Conservation (phyloP, 345 rosid genomes). For the Linum usitatissimum region DNA sequence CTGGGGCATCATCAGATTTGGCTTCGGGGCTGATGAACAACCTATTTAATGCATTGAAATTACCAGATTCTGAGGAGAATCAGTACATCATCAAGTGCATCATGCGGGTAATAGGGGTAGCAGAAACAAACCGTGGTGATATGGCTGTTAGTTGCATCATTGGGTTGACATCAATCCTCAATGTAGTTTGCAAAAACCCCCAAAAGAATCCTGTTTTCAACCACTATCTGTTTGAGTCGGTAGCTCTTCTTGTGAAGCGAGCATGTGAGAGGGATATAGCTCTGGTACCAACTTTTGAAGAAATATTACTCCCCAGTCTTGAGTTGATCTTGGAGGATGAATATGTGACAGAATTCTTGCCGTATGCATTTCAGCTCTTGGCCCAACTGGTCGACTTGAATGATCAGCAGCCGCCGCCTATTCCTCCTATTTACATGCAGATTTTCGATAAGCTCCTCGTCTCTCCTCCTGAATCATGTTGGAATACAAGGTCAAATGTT, state of each 20-base stretch:
- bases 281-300: conserved; percentile 65
- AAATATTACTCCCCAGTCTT: conserved; percentile 71
- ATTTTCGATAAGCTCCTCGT: conserved; percentile 61
- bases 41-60: conserved; percentile 65
- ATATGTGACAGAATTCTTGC: conserved; percentile 88
- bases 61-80: conserved; percentile 90
- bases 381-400: conserved; percentile 90
- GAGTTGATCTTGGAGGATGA: conserved; percentile 63
- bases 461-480: conserved; percentile 46
- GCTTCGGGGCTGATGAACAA: conserved; percentile 55
- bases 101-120: conserved; percentile 84
- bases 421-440: conserved; percentile 69
- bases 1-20: conserved; percentile 51
- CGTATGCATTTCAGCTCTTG: conserved; percentile 92
- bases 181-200: conserved; percentile 82
- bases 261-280: conserved; percentile 74
- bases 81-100: conserved; percentile 94
- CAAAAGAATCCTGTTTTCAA: conserved; percentile 88
- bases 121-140: conserved; percentile 48
- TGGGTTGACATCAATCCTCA: conserved; percentile 62
- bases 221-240: conserved; percentile 92
- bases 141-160: conserved; percentile 76
- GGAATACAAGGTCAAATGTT: conserved; percentile 84
- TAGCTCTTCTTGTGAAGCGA: conserved; percentile 83
- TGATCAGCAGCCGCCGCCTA: conserved; percentile 61